Evolutionary conservation across 352 stramenopile genomes (phyloP).

Genomic region (Poterioochromonas sp.): DNA sequence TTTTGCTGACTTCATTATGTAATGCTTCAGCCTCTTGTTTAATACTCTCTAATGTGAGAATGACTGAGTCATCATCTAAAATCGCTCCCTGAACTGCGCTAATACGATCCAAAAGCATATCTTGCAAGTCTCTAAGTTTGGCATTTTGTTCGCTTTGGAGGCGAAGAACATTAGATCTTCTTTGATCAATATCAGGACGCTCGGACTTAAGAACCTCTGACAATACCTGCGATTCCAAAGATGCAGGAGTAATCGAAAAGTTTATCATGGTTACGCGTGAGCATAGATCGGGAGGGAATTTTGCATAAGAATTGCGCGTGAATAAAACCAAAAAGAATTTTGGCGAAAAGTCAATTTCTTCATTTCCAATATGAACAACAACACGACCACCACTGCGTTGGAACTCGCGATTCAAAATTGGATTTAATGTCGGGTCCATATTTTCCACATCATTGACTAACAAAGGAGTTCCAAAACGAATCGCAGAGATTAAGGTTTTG

Average conservation of each 20-base stretch:
- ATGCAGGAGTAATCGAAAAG: slow-evolving; percentile 97
- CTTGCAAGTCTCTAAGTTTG: slow-evolving; percentile 90
- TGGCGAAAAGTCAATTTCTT: slow-evolving; percentile 99
- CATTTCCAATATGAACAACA: slow-evolving; percentile 89
- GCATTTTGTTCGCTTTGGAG: slow-evolving; percentile 96
- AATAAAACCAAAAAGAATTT: slow-evolving; percentile 97
- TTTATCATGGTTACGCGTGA: slow-evolving; percentile 98
- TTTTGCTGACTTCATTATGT: slow-evolving; percentile 54
- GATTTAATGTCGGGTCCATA: slow-evolving; percentile 98
- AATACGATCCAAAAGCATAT: slow-evolving; percentile 94
- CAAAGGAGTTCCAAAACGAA: slow-evolving; percentile 96
- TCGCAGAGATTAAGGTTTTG: slow-evolving; percentile 97
- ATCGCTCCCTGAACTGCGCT: slow-evolving; percentile 97
- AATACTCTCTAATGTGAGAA: slow-evolving; percentile 94
- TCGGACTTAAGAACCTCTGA: slow-evolving; percentile 89
- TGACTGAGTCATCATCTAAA: slow-evolving; percentile 95
- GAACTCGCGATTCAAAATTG: slow-evolving; percentile 96
- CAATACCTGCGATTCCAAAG: slow-evolving; percentile 90
- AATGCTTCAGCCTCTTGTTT: slow-evolving; percentile 95
- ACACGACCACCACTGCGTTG: slow-evolving; percentile 95
- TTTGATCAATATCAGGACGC: slow-evolving; percentile 92
- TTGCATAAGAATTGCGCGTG: slow-evolving; percentile 89
- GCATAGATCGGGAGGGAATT: slow-evolving; percentile 96
- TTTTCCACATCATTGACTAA: slow-evolving; percentile 98
- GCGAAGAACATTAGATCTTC: slow-evolving; percentile 81